Percentiles rank a stretch among this genome's conserved stretches.
These are phyloP conservation scores for Passalora sequoiae DNA, from an alignment of 2,329 filamentous ascomycete genomes.

Conservation along the genomic window DNA sequence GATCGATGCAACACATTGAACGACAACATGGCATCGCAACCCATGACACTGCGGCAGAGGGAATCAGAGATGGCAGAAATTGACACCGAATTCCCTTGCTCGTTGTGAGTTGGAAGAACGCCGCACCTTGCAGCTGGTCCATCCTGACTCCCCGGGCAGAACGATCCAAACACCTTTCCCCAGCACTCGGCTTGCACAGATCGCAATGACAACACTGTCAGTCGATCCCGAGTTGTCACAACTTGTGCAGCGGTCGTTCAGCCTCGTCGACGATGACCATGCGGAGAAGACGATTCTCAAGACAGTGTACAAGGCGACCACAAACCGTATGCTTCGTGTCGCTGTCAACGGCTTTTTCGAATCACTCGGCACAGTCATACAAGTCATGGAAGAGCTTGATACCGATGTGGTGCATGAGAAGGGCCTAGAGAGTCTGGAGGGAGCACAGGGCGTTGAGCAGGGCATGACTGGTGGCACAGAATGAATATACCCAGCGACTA, in stretches of 20 bases:
- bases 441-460: constrained; percentile 37
- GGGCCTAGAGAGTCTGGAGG: constrained; percentile 38
- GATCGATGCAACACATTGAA: no score
- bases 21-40: no score
- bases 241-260: constrained; percentile 68
- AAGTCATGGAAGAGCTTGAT: constrained; percentile 87
- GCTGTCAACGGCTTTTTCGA: constrained; percentile 97
- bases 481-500: no score
- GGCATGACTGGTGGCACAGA: constrained; percentile 32
- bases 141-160: constrained; percentile 41
- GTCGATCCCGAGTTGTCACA: constrained; percentile 88
- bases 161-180: constrained; percentile 77
- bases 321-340: constrained; percentile 93
- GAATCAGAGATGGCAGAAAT: background rate
- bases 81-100: constrained; percentile 22
- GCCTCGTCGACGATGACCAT: constrained; percentile 40
- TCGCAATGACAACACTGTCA: constrained; percentile 68
- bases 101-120: constrained; percentile 26
- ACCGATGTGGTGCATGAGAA: constrained; percentile 64
- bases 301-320: constrained; percentile 78
- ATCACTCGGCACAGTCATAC: constrained; percentile 73
- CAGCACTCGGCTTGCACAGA: constrained; percentile 67
- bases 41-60: no score
- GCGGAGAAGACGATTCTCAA: constrained; percentile 54
- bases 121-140: no score